phyloP scores from a whole-genome alignment of 306 rosid species.

The Prunus mira region DNA sequence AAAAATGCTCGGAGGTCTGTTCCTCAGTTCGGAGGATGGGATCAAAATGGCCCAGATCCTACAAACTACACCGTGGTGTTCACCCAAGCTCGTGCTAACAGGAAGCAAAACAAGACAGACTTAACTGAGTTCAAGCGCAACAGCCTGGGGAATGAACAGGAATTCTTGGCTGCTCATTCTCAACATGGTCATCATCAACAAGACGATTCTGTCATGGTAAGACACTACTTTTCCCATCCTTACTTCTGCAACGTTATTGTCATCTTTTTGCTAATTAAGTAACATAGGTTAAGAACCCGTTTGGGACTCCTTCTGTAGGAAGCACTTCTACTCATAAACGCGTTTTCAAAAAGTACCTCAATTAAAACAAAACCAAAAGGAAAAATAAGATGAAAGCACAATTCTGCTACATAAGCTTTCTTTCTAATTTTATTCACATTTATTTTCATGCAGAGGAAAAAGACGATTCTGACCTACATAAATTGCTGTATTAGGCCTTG shows the following conservation, averaged over 20 bases:
- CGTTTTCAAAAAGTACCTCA: no score
- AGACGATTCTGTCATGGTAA: constrained; percentile 29
- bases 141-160: constrained; percentile 49
- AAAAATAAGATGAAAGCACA: not conserved
- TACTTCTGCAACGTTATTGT: not conserved
- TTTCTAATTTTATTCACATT: constrained; percentile 15
- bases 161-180: constrained; percentile 1
- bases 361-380: not conserved
- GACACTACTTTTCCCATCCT: not conserved
- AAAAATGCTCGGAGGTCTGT: constrained; percentile 56
- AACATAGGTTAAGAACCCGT: not conserved
- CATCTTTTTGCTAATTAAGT: not conserved
- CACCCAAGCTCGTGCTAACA: constrained; percentile 58
- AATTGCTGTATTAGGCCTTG: constrained; percentile 68
- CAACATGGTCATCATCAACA: constrained; percentile 21
- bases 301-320: no score
- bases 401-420: not conserved
- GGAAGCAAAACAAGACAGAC: constrained; percentile 53
- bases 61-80: constrained; percentile 73
- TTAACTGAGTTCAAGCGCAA: constrained; percentile 43
- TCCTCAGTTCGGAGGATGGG: constrained; percentile 94
- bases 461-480: constrained; percentile 58
- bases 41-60: constrained; percentile 35
- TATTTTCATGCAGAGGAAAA: constrained; percentile 54
- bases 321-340: no score